A percentile compares a stretch with the other conserved stretches of the same genome.
phyloP scores from a whole-genome alignment of 306 rosid species.

The Acacia confusa region DNA sequence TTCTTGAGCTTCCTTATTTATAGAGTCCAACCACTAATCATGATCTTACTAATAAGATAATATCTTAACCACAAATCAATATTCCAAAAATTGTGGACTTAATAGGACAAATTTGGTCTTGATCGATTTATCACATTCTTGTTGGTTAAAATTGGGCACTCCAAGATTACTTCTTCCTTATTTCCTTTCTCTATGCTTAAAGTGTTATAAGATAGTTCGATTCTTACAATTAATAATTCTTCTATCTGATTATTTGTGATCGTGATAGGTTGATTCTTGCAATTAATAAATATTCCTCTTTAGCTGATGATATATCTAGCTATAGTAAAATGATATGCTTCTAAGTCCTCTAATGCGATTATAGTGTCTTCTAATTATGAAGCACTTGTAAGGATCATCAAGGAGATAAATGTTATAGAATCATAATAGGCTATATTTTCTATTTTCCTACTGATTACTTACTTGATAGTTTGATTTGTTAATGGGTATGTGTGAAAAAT shows the following conservation, averaged over 20 bases:
- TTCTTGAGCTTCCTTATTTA: no score
- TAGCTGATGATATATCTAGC: conserved; percentile 82
- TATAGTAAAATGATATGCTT: conserved; percentile 72
- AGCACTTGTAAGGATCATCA: conserved; percentile 71
- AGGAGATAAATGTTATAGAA: conserved; percentile 56
- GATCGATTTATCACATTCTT: not conserved
- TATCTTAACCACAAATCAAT: no score
- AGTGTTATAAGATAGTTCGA: not conserved
- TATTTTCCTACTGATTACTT: not conserved
- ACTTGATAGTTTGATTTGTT: conserved; percentile 23
- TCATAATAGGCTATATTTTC: conserved; percentile 7
- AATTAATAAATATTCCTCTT: conserved; percentile 60
- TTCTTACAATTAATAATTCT: no score
- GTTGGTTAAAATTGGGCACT: not conserved
- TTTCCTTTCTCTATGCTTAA: not conserved
- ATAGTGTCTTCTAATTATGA: conserved; percentile 85
- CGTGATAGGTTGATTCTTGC: no score
- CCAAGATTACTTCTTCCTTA: not conserved
- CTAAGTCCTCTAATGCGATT: conserved; percentile 75
- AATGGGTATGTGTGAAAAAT: conserved; percentile 65
- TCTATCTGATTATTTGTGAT: no score
- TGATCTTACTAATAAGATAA: no score
- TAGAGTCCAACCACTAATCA: no score
- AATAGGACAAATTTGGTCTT: not conserved
- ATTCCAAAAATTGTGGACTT: not conserved